Evolutionary conservation across 352 stramenopile species (phyloP), one percentile per base, ranked within the genome.

Genomic region (Pythium grandisporangium): DNA sequence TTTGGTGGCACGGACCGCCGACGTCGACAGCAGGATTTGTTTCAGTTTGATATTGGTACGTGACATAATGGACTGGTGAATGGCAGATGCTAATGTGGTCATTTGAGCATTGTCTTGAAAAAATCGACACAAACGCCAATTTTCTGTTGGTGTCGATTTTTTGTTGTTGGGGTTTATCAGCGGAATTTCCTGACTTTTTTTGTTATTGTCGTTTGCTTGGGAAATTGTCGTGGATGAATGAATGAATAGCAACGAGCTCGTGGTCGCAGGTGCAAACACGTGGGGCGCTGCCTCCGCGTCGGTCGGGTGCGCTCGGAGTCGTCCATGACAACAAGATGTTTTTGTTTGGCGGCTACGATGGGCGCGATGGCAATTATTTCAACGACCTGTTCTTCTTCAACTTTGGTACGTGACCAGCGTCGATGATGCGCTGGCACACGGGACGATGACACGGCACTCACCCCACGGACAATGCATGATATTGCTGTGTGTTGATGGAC

Each of bases 321-420:
- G 71, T 90, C 1, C 66, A 89, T 19, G 67, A 84, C 16, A 81
- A 73, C 50, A 63, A 81, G 45, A 90, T 94, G 82, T 94, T 85
- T 54, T 78, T 94, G 45, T 94, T 94, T 45, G 82, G 82, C 23
- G 82, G 82, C n/a, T 94, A 94, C 58, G 79, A 94, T 42, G 82
- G 82, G 22, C 78, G 82, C 24, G 79, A 93, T 38, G 82, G 78
- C 44, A 92, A 91, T 61, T 94, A 93, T 52, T 94, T 90, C 55
- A 92, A 91, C 47, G 82, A 94, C 34, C 57, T 94, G 13, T 92
- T 77, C 61, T 89, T 67, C 54, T 92, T 92, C 49, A 82, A 93
- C 63, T 89, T 94, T 47, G 73, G 66, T 81, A 53, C 43, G 48
- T 42, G 14, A 32, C 27, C 24, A n/a, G n/a, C n/a, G n/a, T n/a